Evolutionary conservation across 2,329 filamentous ascomycete genomes (phyloP).

Genomic region (Arthroderma uncinatum): DNA sequence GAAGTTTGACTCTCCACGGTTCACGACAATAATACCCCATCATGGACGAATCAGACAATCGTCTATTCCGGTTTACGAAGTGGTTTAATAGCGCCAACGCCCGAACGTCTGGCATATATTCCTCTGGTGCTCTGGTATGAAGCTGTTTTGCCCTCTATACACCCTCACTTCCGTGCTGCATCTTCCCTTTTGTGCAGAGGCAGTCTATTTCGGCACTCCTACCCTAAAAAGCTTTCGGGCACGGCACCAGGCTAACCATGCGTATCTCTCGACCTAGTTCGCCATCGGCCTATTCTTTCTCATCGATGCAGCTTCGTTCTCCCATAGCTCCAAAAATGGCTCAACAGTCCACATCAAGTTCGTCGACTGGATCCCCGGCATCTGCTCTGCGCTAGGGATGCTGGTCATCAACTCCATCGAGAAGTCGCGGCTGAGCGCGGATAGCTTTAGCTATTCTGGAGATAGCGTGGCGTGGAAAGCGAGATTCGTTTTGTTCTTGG

Average conservation of each 20-base stretch:
- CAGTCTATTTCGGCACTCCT: too few species aligned
- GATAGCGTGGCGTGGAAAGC: conserved; percentile 61
- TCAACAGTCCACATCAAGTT: conserved; percentile 55
- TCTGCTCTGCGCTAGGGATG: conserved; percentile 60
- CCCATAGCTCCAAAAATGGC: conserved; percentile 50
- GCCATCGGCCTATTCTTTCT: conserved; percentile 59
- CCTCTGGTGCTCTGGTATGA: conserved; percentile 52
- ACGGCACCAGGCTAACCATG: background rate
- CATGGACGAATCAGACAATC: conserved; percentile 40
- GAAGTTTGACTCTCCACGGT: background rate
- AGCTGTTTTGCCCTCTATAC: conserved; percentile 5
- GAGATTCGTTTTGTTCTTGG: conserved; percentile 55
- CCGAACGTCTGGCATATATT: conserved; percentile 55
- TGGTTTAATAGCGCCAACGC: conserved; percentile 56
- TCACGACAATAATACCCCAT: background rate
- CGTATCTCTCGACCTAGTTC: conserved; percentile 39
- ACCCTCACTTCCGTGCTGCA: background rate
- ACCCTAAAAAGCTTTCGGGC: background rate
- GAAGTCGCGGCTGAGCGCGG: conserved; percentile 52
- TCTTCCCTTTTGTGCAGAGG: too few species aligned
- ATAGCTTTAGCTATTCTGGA: conserved; percentile 54
- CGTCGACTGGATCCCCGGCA: conserved; percentile 60
- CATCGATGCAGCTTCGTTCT: conserved; percentile 55
- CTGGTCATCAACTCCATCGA: conserved; percentile 63
- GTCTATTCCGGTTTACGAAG: conserved; percentile 56